Percentiles rank a stretch among this genome's conserved stretches.
These are phyloP conservation scores for Arthroderma uncinatum DNA, from an alignment of 2,329 filamentous ascomycete genomes.

Conservation along the genomic window DNA sequence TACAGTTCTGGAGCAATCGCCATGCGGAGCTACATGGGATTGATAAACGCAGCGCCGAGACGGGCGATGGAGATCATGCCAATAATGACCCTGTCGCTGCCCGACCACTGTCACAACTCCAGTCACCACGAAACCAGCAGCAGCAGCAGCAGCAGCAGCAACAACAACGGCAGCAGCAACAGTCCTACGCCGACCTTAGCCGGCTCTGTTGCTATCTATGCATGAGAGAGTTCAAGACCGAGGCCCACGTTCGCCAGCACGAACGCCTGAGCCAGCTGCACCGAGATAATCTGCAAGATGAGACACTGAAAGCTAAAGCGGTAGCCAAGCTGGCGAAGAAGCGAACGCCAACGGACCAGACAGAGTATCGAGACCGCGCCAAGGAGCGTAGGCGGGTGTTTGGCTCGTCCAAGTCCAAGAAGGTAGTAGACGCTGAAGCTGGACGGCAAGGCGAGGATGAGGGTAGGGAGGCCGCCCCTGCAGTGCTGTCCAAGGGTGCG, in stretches of 20 bases:
- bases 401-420: constrained; percentile 29
- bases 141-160: constrained; percentile 19
- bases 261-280: constrained; percentile 50
- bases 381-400: constrained; percentile 37
- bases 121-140: constrained; percentile 20
- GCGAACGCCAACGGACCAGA: constrained; percentile 24
- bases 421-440: constrained; percentile 22
- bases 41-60: constrained; percentile 18
- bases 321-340: constrained; percentile 35
- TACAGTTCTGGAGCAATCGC: constrained; percentile 61
- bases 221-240: constrained; percentile 46
- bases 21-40: constrained; percentile 55
- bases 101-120: constrained; percentile 11
- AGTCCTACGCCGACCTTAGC: constrained; percentile 51
- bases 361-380: constrained; percentile 39
- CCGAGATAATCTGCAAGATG: constrained; percentile 43
- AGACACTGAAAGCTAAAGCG: constrained; percentile 34
- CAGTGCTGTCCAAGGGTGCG: constrained; percentile 38
- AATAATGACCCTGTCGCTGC: background rate
- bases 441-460: constrained; percentile 10
- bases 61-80: constrained; percentile 14
- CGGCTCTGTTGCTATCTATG: constrained; percentile 53
- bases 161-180: constrained; percentile 28
- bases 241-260: constrained; percentile 47
- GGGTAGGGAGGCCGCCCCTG: constrained; percentile 16